These are phyloP conservation scores for Closterium sp. DNA, from an alignment of 139 green algal species.

Conservation along the genomic window DNA sequence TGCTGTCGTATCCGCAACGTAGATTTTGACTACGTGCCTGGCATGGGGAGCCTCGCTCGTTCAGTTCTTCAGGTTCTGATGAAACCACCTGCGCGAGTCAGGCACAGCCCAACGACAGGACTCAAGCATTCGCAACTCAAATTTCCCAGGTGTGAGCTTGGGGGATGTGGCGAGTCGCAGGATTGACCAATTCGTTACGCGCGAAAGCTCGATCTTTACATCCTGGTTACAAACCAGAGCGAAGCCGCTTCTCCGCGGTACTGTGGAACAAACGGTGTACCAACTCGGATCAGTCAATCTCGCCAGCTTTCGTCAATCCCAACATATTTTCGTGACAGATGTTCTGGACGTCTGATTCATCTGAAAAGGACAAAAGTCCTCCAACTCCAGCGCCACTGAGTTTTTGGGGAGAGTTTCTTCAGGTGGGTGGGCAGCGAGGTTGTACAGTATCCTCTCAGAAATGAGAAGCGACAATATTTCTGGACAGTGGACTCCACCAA, in stretches of 20 bases:
- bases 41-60: not conserved
- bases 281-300: not conserved
- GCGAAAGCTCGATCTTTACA: not conserved
- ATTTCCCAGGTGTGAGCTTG: not conserved
- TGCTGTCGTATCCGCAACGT: not conserved
- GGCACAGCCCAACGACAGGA: not conserved
- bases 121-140: not conserved
- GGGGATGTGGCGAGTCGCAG: not conserved
- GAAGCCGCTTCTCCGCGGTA: not conserved
- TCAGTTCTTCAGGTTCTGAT: not conserved
- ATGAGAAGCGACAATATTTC: not conserved
- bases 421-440: not conserved
- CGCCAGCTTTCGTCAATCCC: not conserved
- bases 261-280: not conserved
- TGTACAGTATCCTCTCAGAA: not conserved
- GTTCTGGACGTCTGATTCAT: not conserved
- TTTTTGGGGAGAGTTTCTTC: not conserved
- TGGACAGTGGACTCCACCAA: not conserved
- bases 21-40: not conserved
- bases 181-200: not conserved
- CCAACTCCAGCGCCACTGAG: not conserved
- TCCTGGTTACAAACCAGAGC: not conserved
- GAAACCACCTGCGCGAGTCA: not conserved
- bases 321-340: not conserved
- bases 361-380: not conserved